Percentiles rank a stretch among this genome's conserved stretches.
These are phyloP conservation scores for Chalciporus chontae DNA, from an alignment of 768 basidiomycete genomes.

Conservation along the genomic window DNA sequence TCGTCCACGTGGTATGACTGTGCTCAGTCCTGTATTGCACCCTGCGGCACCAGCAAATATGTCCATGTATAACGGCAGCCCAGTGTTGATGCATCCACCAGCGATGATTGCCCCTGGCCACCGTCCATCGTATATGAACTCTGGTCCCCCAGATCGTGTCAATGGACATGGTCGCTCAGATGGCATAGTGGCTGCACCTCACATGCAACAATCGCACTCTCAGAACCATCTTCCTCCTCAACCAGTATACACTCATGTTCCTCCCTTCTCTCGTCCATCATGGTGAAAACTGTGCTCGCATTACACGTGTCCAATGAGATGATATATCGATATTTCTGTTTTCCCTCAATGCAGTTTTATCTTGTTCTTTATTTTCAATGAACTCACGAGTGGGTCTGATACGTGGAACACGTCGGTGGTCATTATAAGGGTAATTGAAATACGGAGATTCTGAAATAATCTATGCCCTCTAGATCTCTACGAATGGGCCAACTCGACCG, in stretches of 20 bases:
- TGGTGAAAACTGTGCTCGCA: conserved; percentile 25
- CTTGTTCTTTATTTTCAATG: conserved; percentile 4
- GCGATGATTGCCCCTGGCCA: conserved; percentile 36
- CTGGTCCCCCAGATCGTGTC: conserved; percentile 46
- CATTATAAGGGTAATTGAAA: conserved; percentile 18
- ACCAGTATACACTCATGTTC: conserved; percentile 28
- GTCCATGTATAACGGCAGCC: conserved; percentile 64
- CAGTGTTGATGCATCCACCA: conserved; percentile 59
- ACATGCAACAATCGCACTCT: conserved; percentile 37
- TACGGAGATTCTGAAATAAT: conserved; percentile 10
- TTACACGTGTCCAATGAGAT: conserved; percentile 19
- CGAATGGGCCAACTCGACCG: conserved; percentile 61
- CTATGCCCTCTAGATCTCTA: conserved; percentile 34
- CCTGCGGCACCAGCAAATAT: conserved; percentile 43
- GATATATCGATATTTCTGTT: conserved; percentile 34
- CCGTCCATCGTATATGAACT: conserved; percentile 39
- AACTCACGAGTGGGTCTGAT: background rate
- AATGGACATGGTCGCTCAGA: conserved; percentile 47
- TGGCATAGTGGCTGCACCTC: conserved; percentile 37
- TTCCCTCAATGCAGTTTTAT: conserved; percentile 24
- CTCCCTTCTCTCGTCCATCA: conserved; percentile 28
- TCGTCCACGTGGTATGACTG: conserved; percentile 50
- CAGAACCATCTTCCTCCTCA: conserved; percentile 26
- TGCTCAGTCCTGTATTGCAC: conserved; percentile 74
- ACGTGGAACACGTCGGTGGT: background rate